These are phyloP conservation scores for Ogataea neopini DNA, from an alignment of 805 yeast genomes.

Conservation along the genomic window DNA sequence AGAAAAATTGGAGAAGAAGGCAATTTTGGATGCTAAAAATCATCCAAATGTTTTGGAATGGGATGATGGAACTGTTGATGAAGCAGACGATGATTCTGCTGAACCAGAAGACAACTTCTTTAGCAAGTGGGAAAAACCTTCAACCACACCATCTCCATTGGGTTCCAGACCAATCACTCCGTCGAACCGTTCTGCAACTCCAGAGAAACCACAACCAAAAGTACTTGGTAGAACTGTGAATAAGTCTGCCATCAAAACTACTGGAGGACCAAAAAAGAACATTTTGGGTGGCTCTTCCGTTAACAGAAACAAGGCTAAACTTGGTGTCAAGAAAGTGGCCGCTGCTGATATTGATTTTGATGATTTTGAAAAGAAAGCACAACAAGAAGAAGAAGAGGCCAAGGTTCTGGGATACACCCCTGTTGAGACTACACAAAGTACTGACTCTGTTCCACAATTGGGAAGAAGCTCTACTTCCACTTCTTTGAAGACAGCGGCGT, in stretches of 20 bases:
- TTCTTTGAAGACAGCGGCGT: slow-evolving; percentile 19
- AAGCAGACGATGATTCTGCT: slow-evolving; percentile 60
- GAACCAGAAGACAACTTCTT: slow-evolving; percentile 81
- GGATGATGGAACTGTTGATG: slow-evolving; percentile 43
- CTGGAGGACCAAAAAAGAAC: slow-evolving; percentile 28
- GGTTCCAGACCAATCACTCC: slow-evolving; percentile 49
- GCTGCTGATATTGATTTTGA: slow-evolving; percentile 55
- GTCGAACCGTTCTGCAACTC: slow-evolving; percentile 18
- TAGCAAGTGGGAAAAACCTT: slow-evolving; percentile 87
- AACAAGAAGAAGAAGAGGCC: slow-evolving; percentile 75
- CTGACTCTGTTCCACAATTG: slow-evolving; percentile 19
- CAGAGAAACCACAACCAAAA: slow-evolving; percentile 31
- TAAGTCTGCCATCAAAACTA: slow-evolving; percentile 25
- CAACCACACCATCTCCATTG: slow-evolving; percentile 50
- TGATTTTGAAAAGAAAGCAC: slow-evolving; percentile 73
- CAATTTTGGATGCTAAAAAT: slow-evolving; percentile 61
- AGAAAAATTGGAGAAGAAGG: slow-evolving; percentile 72
- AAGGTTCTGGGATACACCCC: slow-evolving; percentile 55
- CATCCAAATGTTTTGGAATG: slow-evolving; percentile 76
- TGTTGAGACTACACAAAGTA: slow-evolving; percentile 13
- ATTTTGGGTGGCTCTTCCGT: slow-evolving; percentile 47
- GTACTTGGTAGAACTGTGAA: slow-evolving; percentile 31
- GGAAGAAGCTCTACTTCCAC: slow-evolving; percentile 19
- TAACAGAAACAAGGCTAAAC: slow-evolving; percentile 56
- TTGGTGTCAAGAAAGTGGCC: slow-evolving; percentile 58